Base-by-base conservation (phyloP, 164 flowering plant genomes). In the Echeveria elegans region DNA sequence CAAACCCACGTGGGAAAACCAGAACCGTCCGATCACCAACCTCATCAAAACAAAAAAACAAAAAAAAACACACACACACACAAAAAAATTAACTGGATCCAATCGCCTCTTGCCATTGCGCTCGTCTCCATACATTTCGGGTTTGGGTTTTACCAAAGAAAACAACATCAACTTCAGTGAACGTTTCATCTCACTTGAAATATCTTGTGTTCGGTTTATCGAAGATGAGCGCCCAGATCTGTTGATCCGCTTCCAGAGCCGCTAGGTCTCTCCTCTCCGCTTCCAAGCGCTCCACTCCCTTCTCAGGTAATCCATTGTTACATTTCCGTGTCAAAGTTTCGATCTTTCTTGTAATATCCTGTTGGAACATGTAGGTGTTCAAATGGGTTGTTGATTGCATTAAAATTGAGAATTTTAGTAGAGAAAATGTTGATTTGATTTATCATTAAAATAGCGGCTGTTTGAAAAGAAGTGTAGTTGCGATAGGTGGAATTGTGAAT, bases 161-260 rank as follows among this genome's bases (percentile, higher is more conserved):
- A 43, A 43, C 48, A 21, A 9, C 3, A 43, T 12, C 47, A 43
- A 43, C 9, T 26, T 50, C 56, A 50, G 26, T 21, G 14, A 43
- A 47, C 18, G 5, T 47, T 16, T 47, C 52, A 15, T 19, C 52
- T 19, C 52, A 19, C 52, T 19, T 2, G 19, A n/a, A 50, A 21
- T 5, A n/a, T 50, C 23, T 0, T 15, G 4, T 9, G 3, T 11
- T 3, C 7, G 37, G 37, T 1, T 43, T 43, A 43, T 43, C 48
- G 63, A 79, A 70, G 60, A 92, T 92, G 98, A 83, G 83, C 67
- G 80, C 92, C 38, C 86, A 82, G 77, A 76, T 92, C 66, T 77
- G 29, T 85, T 79, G 90, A 84, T 85, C 94, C 37, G 93, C 82
- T 67, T 78, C 91, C 16, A 75, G 80, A 72, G 77, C 88, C n/a